phyloP scores from a whole-genome alignment of 176 grass and related monocot species.

The Neostapfia colusana region DNA sequence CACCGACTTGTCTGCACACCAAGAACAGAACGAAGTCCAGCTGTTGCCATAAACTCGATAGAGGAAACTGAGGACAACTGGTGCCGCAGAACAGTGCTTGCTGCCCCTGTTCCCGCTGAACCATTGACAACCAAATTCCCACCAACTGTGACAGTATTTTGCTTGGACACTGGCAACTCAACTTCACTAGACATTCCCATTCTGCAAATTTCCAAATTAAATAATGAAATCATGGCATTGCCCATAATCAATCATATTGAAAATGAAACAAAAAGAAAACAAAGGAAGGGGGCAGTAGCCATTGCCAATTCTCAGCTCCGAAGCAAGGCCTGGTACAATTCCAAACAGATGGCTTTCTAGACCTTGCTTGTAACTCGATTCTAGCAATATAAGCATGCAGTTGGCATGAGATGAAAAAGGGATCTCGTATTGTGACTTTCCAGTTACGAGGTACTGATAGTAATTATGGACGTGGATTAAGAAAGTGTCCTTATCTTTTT shows the following conservation, averaged over 20 bases:
- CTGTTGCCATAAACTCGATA: conserved; percentile 82
- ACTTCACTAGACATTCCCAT: conserved; percentile 90
- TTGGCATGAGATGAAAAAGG: neutral
- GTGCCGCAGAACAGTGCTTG: conserved; percentile 64
- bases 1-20: conserved; percentile 70
- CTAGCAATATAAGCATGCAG: neutral
- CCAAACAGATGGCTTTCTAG: neutral
- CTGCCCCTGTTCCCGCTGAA: conserved; percentile 67
- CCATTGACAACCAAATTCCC: conserved; percentile 82
- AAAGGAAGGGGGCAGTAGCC: neutral
- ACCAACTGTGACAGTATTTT: conserved; percentile 58
- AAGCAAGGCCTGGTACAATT: neutral
- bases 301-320: neutral
- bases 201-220: conserved; percentile 56
- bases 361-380: conserved; percentile 13
- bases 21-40: conserved; percentile 81
- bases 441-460: neutral
- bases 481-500: neutral
- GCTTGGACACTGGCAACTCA: conserved; percentile 83
- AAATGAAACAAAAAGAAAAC: neutral
- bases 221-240: conserved; percentile 27
- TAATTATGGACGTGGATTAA: conserved; percentile 16
- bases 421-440: neutral
- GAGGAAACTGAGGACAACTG: conserved; percentile 68
- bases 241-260: conserved; percentile 26